phyloP scores from a whole-genome alignment of 176 grass and related monocot species.

The Carex myosuroides region DNA sequence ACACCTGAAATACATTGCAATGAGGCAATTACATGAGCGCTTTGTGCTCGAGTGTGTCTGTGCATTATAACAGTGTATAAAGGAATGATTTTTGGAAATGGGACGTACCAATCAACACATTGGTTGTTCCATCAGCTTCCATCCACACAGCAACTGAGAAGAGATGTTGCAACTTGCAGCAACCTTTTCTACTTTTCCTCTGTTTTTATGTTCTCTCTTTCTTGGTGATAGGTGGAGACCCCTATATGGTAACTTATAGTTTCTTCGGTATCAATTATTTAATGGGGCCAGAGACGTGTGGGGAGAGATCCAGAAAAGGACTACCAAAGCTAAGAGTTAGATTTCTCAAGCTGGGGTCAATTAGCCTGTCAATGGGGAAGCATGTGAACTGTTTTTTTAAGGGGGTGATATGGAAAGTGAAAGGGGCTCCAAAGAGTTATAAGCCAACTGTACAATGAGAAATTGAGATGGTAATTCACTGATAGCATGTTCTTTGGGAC shows the following conservation, averaged over 20 bases:
- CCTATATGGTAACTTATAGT: conserved; percentile 6
- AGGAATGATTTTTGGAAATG: neutral
- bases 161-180: neutral
- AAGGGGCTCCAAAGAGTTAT: neutral
- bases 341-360: neutral
- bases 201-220: neutral
- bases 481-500: neutral
- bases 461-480: neutral
- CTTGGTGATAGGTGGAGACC: neutral
- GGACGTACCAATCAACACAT: neutral
- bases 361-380: neutral
- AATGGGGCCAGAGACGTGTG: neutral
- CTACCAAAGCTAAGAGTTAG: too few relatives aligned
- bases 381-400: conserved; percentile 5
- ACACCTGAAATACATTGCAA: neutral
- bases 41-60: neutral
- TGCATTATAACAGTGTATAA: neutral
- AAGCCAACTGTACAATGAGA: neutral
- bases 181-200: neutral
- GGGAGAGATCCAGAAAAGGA: neutral
- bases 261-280: neutral
- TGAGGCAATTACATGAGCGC: neutral
- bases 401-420: neutral
- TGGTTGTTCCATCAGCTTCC: conserved; percentile 13
- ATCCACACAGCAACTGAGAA: conserved; percentile 16